phyloP scores from a whole-genome alignment of 257 asterid genomes.

The Eustoma russellianum region DNA sequence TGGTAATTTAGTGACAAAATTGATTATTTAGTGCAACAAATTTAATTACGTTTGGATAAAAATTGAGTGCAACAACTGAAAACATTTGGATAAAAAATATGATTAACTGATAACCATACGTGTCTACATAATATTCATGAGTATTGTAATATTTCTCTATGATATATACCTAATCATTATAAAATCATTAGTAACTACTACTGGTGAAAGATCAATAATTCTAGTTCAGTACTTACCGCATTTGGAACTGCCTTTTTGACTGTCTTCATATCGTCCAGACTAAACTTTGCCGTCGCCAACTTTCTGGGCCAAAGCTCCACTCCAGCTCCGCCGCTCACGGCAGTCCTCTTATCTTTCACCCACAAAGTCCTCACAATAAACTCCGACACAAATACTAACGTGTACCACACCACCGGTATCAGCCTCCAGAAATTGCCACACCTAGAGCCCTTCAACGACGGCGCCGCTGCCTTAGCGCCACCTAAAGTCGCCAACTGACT shows the following conservation, averaged over 20 bases:
- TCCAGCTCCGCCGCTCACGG: constrained; percentile 32
- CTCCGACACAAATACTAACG: constrained; percentile 19
- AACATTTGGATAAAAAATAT: too few species aligned
- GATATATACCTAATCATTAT: too few species aligned
- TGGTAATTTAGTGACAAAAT: too few species aligned
- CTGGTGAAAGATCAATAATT: too few species aligned
- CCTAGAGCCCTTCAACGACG: background rate
- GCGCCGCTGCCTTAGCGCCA: constrained; percentile 11
- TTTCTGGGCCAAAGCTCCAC: constrained; percentile 44
- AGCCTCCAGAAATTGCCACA: constrained; percentile 18
- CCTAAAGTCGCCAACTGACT: constrained; percentile 19
- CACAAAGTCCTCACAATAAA: constrained; percentile 24
- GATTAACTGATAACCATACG: too few species aligned
- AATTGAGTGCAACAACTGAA: too few species aligned
- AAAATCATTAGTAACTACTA: too few species aligned
- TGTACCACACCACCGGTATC: constrained; percentile 25
- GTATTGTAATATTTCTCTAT: too few species aligned
- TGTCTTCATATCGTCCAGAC: constrained; percentile 26
- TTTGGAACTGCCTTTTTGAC: constrained; percentile 20
- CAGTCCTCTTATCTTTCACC: constrained; percentile 27
- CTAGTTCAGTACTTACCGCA: constrained; percentile 13
- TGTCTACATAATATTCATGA: too few species aligned
- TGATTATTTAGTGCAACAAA: too few species aligned
- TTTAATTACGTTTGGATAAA: too few species aligned
- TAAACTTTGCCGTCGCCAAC: constrained; percentile 30